These are phyloP conservation scores for Rhodosporidiobolus sp. DNA, from an alignment of 768 basidiomycete genomes.

Conservation along the genomic window DNA sequence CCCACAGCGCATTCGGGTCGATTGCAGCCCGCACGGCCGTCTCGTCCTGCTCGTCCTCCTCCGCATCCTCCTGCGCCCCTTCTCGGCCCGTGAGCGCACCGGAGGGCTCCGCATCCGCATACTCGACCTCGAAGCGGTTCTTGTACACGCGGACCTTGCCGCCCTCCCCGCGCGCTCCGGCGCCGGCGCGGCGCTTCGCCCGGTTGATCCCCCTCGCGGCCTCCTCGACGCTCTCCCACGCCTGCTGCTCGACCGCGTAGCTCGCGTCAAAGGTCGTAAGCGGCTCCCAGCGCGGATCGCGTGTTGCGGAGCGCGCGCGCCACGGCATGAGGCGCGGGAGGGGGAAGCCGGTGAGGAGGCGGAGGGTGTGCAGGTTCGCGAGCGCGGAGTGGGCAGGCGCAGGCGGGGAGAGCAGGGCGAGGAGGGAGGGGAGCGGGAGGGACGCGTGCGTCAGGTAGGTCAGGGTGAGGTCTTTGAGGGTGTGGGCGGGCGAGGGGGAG, in stretches of 20 bases:
- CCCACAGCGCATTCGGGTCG: constrained; percentile 7
- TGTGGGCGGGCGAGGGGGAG: not conserved
- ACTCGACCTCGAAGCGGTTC: constrained; percentile 11
- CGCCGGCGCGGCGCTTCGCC: not conserved
- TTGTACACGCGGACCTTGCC: constrained; percentile 8
- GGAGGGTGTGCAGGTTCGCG: not conserved
- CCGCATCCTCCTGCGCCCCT: not conserved
- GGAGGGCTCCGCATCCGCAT: no score
- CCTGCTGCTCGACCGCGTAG: not conserved
- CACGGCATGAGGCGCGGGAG: not conserved
- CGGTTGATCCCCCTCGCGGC: not conserved
- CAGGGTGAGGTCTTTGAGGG: not conserved
- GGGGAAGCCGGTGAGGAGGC: not conserved
- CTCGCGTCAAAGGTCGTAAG: not conserved
- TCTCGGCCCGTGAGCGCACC: not conserved
- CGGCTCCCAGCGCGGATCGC: not conserved
- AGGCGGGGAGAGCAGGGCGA: constrained; percentile 1
- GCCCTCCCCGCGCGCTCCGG: not conserved
- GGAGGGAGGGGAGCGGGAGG: not conserved
- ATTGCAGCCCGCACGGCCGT: not conserved
- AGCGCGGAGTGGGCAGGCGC: not conserved
- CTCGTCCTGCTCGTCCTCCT: constrained; percentile 2
- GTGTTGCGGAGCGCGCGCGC: not conserved
- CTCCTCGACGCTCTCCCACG: not conserved
- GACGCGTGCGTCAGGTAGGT: constrained; percentile 5